Base-by-base conservation (phyloP, 345 rosid genomes). In the Lepidium sativum region DNA sequence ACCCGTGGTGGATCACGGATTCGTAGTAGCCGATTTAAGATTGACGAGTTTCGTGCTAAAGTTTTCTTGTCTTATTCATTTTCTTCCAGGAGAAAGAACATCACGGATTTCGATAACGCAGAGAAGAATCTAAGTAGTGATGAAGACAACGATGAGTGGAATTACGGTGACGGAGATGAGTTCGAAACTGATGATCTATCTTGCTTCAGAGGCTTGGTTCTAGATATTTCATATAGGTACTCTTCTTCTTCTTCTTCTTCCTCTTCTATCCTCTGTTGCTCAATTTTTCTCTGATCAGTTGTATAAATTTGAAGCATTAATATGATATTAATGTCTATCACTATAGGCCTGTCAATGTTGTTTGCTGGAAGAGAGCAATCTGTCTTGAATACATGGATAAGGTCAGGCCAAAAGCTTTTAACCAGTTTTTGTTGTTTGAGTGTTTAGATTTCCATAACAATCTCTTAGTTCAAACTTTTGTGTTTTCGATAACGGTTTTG, bases 361-460 rank as follows among this genome's bases (percentile, higher is more conserved):
- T 88, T 48, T 88, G 91, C 81, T 94, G 96, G 99, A 90, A 57
- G 78, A 92, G 97, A 6, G 96, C 99, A 35, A 80, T 90, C 57
- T 90, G 96, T 81, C 72, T 94, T 75, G 97, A 90, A 75, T 94
- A 84, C 85, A 86, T 80, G 92, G 99, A 89, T 80, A 94, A 90
- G 96, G 97, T 94, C 70, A 63, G 80, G 48, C 29, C 25, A 17
- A 65, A 29, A 47, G 18, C 58, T 38, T 31, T 42, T 16, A 21
- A 38, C 14, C 32, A 6, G n/a, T n/a, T n/a, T n/a, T n/a, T n/a
- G n/a, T n/a, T n/a, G 33, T 8, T 20, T 53, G 9, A 14, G 5
- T 14, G 0, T n/a, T 54, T 11, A 40, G 8, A 11, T 20, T 16
- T 18, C 10, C 44, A 27, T 18, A 9, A 53, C 47, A 38, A 47